Evolutionary conservation across 495 filamentous ascomycete species (phyloP), one percentile per base, ranked within the genome.

Genomic region (Letharia lupina): DNA sequence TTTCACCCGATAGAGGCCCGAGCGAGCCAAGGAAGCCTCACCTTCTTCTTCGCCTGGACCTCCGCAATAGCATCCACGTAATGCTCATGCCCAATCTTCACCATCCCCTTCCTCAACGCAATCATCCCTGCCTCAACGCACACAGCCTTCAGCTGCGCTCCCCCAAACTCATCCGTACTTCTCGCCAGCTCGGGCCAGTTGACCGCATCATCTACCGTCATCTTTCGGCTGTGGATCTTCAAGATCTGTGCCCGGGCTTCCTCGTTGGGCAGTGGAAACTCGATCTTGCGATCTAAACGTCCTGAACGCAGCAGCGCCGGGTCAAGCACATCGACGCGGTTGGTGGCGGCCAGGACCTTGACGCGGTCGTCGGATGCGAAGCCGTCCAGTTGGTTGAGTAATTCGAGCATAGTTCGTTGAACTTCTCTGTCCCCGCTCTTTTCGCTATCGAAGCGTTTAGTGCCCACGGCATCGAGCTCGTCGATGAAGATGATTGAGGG

Each of bases 111-210:
- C 64, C 94, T 84, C 69, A 99, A 80, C 28, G 94, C 94, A 79
- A 99, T 99, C 94, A 99, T 99, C 75, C 94, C 94, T 40, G 94
- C 94, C 77, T 99, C 94, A 48, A 99, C 94, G 75, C 94, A 99
- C 39, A 99, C 94, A 56, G 94, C 94, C 81, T 99, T 99, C 67
- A 99, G 76, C 84, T 95, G 91, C 61, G 94, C 94, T 70, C 94
- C 94, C 35, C 94, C 94, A 76, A 99, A 99, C 79, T 99, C 94
- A 75, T 99, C 94, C n/a, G 94, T 99, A 77, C 90, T 94, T 70
- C 94, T 85, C 8, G 94, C 94, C 76, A 99, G 76, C 77, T 99
- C 94, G 56, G 84, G 82, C 95, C 95, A 99, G 83, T 99, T 99
- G 72, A 99, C 89, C 41, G 81, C 87, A 65, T 90, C 85, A 71